Evolutionary conservation across 805 yeast genomes (phyloP).

Genomic region (Clavispora fructus): DNA sequence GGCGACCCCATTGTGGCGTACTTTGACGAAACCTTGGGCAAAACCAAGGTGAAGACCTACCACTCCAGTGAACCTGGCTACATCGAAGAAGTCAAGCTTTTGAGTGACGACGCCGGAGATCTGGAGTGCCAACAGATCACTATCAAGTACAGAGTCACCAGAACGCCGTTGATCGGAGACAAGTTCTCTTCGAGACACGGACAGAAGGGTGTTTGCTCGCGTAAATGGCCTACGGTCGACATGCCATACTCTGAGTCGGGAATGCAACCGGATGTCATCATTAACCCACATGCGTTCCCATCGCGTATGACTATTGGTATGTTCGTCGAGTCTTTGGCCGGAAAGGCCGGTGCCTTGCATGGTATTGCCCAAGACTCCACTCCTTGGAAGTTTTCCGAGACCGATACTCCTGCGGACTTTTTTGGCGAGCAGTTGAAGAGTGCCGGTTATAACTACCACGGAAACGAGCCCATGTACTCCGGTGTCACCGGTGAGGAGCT

Average conservation of each 20-base stretch:
- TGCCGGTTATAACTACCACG: conserved; percentile 96
- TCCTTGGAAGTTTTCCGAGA: conserved; percentile 90
- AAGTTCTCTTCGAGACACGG: conserved; percentile 97
- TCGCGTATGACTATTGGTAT: conserved; percentile 99
- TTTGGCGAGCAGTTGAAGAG: conserved; percentile 86
- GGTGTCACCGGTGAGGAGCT: conserved; percentile 98
- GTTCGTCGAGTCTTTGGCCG: conserved; percentile 98
- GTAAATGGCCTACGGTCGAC: conserved; percentile 95
- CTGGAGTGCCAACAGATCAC: conserved; percentile 80
- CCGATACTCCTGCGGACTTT: conserved; percentile 94
- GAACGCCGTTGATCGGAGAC: conserved; percentile 95
- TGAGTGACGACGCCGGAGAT: conserved; percentile 75
- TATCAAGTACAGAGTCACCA: conserved; percentile 83
- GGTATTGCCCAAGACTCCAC: conserved; percentile 97
- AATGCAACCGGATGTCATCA: conserved; percentile 95
- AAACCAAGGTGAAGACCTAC: conserved; percentile 86
- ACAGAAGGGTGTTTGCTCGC: conserved; percentile 96
- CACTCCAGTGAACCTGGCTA: conserved; percentile 93
- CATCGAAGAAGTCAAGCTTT: conserved; percentile 88
- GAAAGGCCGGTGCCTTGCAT: conserved; percentile 96
- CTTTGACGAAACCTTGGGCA: conserved; percentile 85
- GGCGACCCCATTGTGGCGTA: conserved; percentile 96
- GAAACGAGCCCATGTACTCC: conserved; percentile 98
- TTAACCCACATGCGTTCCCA: conserved; percentile 99
- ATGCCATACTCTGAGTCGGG: conserved; percentile 97